Evolutionary conservation across 1,139 yeast species (phyloP).

Genomic region (Kurtzmaniella quercitrusa): DNA sequence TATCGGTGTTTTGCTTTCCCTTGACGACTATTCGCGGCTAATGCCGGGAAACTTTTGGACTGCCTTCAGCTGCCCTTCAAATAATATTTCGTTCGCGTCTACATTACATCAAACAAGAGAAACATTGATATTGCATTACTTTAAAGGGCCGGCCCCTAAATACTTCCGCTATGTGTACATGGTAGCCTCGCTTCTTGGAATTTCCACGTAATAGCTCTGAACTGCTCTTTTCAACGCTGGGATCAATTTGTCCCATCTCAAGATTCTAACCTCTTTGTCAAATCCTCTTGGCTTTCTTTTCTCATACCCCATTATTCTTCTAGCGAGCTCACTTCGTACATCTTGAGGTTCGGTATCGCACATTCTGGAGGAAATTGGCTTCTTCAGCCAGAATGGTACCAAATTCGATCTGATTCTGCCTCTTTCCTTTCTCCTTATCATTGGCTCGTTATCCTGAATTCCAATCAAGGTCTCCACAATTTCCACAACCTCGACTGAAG

Average conservation of each 20-base stretch:
- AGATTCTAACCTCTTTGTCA: constrained; percentile 61
- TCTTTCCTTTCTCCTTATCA: constrained; percentile 52
- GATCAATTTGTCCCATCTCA: constrained; percentile 55
- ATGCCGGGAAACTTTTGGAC: too few species aligned
- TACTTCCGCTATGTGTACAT: not conserved
- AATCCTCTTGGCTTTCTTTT: constrained; percentile 62
- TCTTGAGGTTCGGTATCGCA: constrained; percentile 25
- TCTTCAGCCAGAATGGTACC: constrained; percentile 66
- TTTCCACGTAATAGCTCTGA: constrained; percentile 60
- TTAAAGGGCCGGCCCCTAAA: not conserved
- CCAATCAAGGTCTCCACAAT: constrained; percentile 59
- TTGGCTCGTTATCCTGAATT: constrained; percentile 41
- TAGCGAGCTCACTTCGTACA: constrained; percentile 52
- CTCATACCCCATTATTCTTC: constrained; percentile 62
- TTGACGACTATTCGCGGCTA: too few species aligned
- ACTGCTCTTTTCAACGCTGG: constrained; percentile 61
- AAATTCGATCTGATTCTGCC: constrained; percentile 62
- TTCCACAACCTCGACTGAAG: constrained; percentile 63
- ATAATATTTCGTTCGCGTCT: not conserved
- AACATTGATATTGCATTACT: not conserved
- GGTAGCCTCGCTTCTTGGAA: constrained; percentile 23
- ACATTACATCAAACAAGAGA: not conserved
- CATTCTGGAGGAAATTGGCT: constrained; percentile 51
- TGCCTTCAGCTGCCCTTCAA: too few species aligned
- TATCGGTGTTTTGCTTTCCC: too few species aligned